Evolutionary conservation across 805 yeast genomes (phyloP), one percentile per base, ranked within the genome.

Genomic region (Suhomyces vadensis): DNA sequence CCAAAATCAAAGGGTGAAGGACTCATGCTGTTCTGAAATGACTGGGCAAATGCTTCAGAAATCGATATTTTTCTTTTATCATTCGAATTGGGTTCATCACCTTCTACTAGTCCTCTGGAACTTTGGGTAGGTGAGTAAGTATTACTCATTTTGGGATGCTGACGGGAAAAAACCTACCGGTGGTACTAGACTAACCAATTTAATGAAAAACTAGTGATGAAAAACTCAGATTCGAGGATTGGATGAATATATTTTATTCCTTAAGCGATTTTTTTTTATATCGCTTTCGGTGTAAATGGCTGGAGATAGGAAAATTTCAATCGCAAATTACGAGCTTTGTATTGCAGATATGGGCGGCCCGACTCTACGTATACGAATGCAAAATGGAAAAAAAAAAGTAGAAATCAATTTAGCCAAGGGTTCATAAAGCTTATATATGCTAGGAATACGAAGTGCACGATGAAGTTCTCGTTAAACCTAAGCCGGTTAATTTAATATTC

Each of bases 1-100:
- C 72, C 57, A 13, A 59, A 59, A 31, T 64, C 69, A 22, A 61
- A 59, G 1, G 63, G 56, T 16, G 57, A 49, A 5, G 64, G 44
- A 31, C 42, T 38, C 44, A 38, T 40, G 31, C 38, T 37, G 14
- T 41, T 38, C 37, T 44, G 48, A 26, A 50, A 47, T 6, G 51
- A 45, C 39, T 36, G 46, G 26, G 43, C 37, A 39, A 50, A 37
- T 6, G 54, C 54, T 9, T 46, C 54, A 1, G 54, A 50, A 29
- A 50, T 45, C 11, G 54, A 50, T 26, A 40, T 24, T 26, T 50
- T 47, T 5, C 54, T 41, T 13, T 31, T 19, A 10, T 14, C 17
- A 17, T 21, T 31, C n/a, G 41, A 7, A 20, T n/a, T 29, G 13
- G 14, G 22, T n/a, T 20, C 37, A 33, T 20, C 37, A 13, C 25